These are phyloP conservation scores for Calocybe cyanea DNA, from an alignment of 768 basidiomycete genomes.

Conservation along the genomic window DNA sequence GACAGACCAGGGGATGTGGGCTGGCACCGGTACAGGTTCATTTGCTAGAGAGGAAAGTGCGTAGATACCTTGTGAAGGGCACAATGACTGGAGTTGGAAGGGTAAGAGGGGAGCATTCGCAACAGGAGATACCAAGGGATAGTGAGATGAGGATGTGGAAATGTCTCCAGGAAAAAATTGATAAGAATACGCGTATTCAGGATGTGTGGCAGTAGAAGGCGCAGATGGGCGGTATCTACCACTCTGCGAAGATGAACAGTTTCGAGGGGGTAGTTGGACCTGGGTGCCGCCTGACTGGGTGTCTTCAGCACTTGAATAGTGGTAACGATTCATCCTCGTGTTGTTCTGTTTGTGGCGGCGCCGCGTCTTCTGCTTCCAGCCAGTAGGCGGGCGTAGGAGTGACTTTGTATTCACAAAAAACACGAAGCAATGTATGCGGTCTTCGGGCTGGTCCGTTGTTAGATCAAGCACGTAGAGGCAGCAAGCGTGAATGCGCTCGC, in stretches of 20 bases:
- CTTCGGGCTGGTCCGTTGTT: slow-evolving; percentile 28
- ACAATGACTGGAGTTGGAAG: background rate
- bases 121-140: background rate
- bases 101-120: background rate
- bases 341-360: slow-evolving; percentile 2
- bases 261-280: too few species aligned
- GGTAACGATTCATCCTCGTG: background rate
- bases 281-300: too few species aligned
- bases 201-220: background rate
- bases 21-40: background rate
- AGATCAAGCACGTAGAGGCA: slow-evolving; percentile 45
- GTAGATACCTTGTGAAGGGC: too few species aligned
- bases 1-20: slow-evolving; percentile 33
- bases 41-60: background rate
- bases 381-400: slow-evolving; percentile 25
- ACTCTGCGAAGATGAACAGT: background rate
- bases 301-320: too few species aligned
- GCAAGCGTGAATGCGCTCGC: slow-evolving; percentile 49
- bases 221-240: background rate
- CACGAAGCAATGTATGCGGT: slow-evolving; percentile 42
- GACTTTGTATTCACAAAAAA: slow-evolving; percentile 46
- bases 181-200: background rate
- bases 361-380: slow-evolving; percentile 9
- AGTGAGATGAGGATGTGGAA: background rate
- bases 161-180: background rate